Base-by-base conservation (phyloP, 208 protist genomes). In the Kentomonas sorsogonicus region DNA sequence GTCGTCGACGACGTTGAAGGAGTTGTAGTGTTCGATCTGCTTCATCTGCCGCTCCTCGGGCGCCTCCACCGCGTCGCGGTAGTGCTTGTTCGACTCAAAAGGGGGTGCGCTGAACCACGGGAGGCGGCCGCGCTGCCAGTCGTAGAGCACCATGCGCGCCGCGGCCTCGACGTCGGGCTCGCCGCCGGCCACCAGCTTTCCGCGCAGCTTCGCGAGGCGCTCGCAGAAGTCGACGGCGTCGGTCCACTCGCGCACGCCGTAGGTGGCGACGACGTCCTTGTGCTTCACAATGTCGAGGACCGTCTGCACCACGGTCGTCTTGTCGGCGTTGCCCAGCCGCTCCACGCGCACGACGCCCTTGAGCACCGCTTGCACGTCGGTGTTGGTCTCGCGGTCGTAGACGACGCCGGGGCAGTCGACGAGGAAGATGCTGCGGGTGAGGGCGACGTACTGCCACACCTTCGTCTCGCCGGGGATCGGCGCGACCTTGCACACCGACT, bases 381-480 rank as follows among this genome's bases (percentile, higher is more conserved):
- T 91, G 66, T 99, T 98, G 4, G 79, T 78, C 55, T 90, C 84
- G 1, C 77, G 68, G 48, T 94, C 79, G 66, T 98, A 95, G 18
- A 99, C 95, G 5, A 99, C 93, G 68, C 99, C 99, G 22, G 99
- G 99, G 74, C 98, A 99, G 84, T 99, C 99, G 63, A 99, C 99
- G 4, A 99, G 74, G 65, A 97, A 99, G 54, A 99, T 99, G 46
- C 77, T 79, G 40, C 94, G 86, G 40, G 98, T 98, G 13, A 99
- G 83, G 1, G 96, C 96, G 30, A 99, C 96, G 76, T 99, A 99
- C 78, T 99, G 98, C 98, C 99, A 99, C 23, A 99, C 97, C 66
- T 99, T 99, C n/a, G 99, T 99, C 74, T 99, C 96, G 31, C 99
- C 99, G 9, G 99, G 98, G 65, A 99, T 97, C 6, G 99, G 99